Base-by-base conservation (phyloP, 2,329 filamentous ascomycete genomes). In the Septoria linicola region DNA sequence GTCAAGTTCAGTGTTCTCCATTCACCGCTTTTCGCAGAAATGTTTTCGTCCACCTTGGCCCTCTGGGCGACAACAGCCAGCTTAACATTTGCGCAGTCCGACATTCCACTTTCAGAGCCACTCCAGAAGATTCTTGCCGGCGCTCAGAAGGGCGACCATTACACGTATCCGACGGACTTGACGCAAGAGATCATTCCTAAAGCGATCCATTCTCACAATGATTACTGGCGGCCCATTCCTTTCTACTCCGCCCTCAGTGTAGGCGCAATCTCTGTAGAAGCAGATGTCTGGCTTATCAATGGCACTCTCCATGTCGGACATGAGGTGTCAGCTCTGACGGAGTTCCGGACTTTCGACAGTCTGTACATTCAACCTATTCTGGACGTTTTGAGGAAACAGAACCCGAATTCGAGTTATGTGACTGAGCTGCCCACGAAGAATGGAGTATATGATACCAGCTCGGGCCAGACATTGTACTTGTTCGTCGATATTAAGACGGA, bases 401-500 rank as follows among this genome's bases (percentile, higher is more conserved):
- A 82, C 59, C 78, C 79, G n/a, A 66, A 68, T 5, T 75, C 73
- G 14, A 68, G 65, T 0, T 84, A 82, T 64, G 63, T 78, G 2
- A 59, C 66, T 1, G 66, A 66, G 2, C 62, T 64, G 0, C 67
- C 70, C 5, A 80, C 79, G 3, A 72, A 74, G 36, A 81, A 83
- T 61, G 82, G 82, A 27, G 79, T 85, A 11, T 85, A 76, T 62
- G 82, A 85, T 65, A 80, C 80, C 1, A 62, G 63, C 27, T 63
- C 70, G 1, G 71, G 66, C 4, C 81, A 84, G 65, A 84, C 82
- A 0, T 72, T 86, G 4, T 84, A 83, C 68, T 72, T 85, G 40
- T 84, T 83, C 67, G 77, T 85, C 51, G 82, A 85, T 62, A 61
- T 83, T 51, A 85, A 85, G 66, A 84, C 82, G 0, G 68, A 75